These are phyloP conservation scores for Ilex aquifolium DNA, from an alignment of 257 asterid genomes.

Conservation along the genomic window DNA sequence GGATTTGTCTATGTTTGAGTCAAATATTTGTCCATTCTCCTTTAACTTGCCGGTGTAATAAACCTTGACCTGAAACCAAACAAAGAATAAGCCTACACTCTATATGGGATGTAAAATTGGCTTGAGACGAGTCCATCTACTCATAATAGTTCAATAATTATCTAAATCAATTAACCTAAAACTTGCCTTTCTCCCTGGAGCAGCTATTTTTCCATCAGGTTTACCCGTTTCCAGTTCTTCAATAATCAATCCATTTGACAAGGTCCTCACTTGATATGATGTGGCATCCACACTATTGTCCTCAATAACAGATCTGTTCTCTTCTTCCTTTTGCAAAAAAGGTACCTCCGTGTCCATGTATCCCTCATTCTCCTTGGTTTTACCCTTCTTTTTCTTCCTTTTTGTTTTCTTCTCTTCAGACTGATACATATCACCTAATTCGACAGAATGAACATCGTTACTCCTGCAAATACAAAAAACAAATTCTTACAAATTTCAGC, in stretches of 20 bases:
- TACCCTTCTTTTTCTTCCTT: constrained; percentile 20
- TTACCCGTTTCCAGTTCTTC: constrained; percentile 61
- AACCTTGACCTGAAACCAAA: constrained; percentile 56
- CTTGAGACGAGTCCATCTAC: neutral
- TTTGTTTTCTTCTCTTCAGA: constrained; percentile 41
- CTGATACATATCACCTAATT: constrained; percentile 26
- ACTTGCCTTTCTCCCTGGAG: constrained; percentile 56
- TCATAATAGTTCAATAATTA: neutral
- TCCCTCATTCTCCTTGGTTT: constrained; percentile 20
- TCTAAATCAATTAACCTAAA: neutral
- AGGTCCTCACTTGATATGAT: constrained; percentile 33
- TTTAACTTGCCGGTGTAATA: constrained; percentile 54
- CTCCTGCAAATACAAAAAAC: constrained; percentile 20
- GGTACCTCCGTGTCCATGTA: constrained; percentile 10
- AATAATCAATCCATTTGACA: constrained; percentile 69
- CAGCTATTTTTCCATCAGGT: constrained; percentile 65
- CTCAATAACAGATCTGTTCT: constrained; percentile 16
- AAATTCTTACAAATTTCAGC: neutral
- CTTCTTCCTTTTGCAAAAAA: constrained; percentile 23
- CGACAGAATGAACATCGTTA: constrained; percentile 18
- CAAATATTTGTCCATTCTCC: constrained; percentile 51
- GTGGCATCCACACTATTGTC: constrained; percentile 16
- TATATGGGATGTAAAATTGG: neutral
- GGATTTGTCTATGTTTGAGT: constrained; percentile 44
- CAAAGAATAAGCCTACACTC: neutral